Evolutionary conservation across 805 yeast genomes (phyloP).

Genomic region (Candida pseudofarinosa): DNA sequence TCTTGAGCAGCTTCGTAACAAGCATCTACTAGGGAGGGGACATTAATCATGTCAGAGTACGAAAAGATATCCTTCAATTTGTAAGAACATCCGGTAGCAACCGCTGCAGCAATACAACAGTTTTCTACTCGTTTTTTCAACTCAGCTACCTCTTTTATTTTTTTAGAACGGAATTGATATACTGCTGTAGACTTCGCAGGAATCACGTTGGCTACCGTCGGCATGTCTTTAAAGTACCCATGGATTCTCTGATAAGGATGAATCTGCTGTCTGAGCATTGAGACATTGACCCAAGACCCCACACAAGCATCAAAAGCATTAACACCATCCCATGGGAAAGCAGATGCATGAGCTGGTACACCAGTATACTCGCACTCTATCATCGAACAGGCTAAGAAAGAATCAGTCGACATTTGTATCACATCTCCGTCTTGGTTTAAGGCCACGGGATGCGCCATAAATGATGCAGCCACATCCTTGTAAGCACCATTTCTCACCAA

Average conservation of each 20-base stretch:
- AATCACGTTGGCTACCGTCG: slow-evolving; percentile 20
- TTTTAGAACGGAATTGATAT: slow-evolving; percentile 12
- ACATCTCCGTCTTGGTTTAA: neutral
- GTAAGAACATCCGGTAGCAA: slow-evolving; percentile 28
- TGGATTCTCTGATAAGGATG: slow-evolving; percentile 19
- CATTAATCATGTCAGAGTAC: slow-evolving; percentile 15
- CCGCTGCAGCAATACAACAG: slow-evolving; percentile 17
- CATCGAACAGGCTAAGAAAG: slow-evolving; percentile 8
- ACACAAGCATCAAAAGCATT: slow-evolving; percentile 26
- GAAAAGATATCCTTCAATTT: slow-evolving; percentile 27
- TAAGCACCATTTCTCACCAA: slow-evolving; percentile 22
- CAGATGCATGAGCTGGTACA: slow-evolving; percentile 24
- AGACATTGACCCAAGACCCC: slow-evolving; percentile 16
- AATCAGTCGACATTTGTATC: slow-evolving; percentile 10
- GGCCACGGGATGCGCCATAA: slow-evolving; percentile 22
- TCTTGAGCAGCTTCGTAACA: neutral
- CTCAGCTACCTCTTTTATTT: slow-evolving; percentile 13
- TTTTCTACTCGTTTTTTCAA: slow-evolving; percentile 22
- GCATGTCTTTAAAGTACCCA: slow-evolving; percentile 17
- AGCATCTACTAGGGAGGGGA: slow-evolving; percentile 6
- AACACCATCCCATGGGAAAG: slow-evolving; percentile 23
- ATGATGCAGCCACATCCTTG: slow-evolving; percentile 16
- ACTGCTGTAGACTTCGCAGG: slow-evolving; percentile 16
- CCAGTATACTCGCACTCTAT: slow-evolving; percentile 17
- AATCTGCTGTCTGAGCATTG: slow-evolving; percentile 23